Evolutionary conservation across 352 stramenopile genomes (phyloP).

Genomic region (Globisporangium nodosum): DNA sequence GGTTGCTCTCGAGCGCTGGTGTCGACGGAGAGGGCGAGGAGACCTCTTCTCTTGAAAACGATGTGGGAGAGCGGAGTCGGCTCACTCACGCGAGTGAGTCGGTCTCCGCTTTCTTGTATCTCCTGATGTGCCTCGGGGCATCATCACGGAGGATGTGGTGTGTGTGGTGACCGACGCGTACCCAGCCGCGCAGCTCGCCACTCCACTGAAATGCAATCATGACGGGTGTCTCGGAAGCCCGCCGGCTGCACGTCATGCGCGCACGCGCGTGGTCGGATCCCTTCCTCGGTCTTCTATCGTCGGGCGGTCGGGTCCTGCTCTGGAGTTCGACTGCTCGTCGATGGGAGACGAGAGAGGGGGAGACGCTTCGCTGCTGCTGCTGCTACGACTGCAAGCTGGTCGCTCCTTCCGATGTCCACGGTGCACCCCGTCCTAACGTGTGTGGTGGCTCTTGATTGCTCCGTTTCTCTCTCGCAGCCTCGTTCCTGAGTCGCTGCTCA

Average conservation of each 20-base stretch:
- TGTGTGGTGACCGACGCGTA: constrained; percentile 42
- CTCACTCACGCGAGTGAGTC: background rate
- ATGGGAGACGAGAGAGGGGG: background rate
- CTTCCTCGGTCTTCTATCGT: background rate
- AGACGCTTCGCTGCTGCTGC: constrained; percentile 3
- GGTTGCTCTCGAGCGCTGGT: background rate
- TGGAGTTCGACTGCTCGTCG: background rate
- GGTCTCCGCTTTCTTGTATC: constrained; percentile 34
- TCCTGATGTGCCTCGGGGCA: constrained; percentile 68
- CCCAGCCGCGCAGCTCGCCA: constrained; percentile 20
- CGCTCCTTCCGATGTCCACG: constrained; percentile 17
- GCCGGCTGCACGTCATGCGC: constrained; percentile 7
- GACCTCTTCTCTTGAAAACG: constrained; percentile 84
- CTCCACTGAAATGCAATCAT: constrained; percentile 87
- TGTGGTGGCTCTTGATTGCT: constrained; percentile 6
- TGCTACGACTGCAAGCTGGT: constrained; percentile 5
- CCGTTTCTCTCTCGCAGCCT: constrained; percentile 40
- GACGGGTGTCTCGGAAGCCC: constrained; percentile 69
- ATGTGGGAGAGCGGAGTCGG: constrained; percentile 37
- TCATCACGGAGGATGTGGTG: constrained; percentile 81
- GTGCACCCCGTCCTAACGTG: constrained; percentile 74
- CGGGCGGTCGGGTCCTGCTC: background rate
- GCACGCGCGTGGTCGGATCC: constrained; percentile 2
- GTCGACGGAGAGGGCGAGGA: background rate
- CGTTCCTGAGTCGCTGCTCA: constrained; percentile 87